A percentile compares a stretch with the other conserved stretches of the same genome.
Evolutionary conservation across 2,329 filamentous ascomycete species (phyloP).

Genomic region (Diatrype stigma): DNA sequence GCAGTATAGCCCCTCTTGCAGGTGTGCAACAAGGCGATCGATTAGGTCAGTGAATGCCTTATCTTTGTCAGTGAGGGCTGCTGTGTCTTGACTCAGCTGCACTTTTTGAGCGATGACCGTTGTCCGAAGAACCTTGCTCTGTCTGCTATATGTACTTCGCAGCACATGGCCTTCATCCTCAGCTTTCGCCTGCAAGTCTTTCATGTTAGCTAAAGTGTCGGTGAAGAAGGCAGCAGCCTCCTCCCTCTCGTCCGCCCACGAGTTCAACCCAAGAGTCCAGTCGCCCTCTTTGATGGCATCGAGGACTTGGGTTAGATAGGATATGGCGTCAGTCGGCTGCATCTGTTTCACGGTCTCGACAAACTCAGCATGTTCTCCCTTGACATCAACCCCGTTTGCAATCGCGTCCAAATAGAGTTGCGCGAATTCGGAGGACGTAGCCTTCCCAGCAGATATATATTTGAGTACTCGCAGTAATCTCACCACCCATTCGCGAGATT

Average conservation of each 20-base stretch:
- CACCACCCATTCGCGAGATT: conserved; percentile 34
- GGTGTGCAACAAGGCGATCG: conserved; percentile 47
- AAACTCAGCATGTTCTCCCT: conserved; percentile 49
- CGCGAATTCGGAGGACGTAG: conserved; percentile 36
- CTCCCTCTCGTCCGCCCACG: conserved; percentile 28
- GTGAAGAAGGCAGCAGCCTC: conserved; percentile 31
- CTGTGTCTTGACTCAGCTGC: conserved; percentile 71
- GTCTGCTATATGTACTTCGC: conserved; percentile 71
- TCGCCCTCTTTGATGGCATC: conserved; percentile 35
- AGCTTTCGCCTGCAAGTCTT: conserved; percentile 41
- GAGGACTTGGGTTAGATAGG: conserved; percentile 40
- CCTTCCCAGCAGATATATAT: conserved; percentile 35
- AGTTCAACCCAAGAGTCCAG: conserved; percentile 29
- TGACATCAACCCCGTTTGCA: conserved; percentile 46
- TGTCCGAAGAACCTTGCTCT: conserved; percentile 66
- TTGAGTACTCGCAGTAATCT: conserved; percentile 46
- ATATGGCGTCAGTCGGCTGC: conserved; percentile 44
- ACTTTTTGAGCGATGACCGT: conserved; percentile 80
- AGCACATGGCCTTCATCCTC: conserved; percentile 46
- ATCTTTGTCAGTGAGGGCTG: conserved; percentile 66
- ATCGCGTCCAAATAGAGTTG: conserved; percentile 60
- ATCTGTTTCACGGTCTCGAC: conserved; percentile 58
- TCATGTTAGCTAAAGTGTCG: conserved; percentile 42
- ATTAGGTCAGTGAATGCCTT: conserved; percentile 65
- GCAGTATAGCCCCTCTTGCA: conserved; percentile 36